Percentiles rank a stretch among this genome's conserved stretches.
Conservation (phyloP, 139 green algal genomes). For the Mesostigma viride region DNA sequence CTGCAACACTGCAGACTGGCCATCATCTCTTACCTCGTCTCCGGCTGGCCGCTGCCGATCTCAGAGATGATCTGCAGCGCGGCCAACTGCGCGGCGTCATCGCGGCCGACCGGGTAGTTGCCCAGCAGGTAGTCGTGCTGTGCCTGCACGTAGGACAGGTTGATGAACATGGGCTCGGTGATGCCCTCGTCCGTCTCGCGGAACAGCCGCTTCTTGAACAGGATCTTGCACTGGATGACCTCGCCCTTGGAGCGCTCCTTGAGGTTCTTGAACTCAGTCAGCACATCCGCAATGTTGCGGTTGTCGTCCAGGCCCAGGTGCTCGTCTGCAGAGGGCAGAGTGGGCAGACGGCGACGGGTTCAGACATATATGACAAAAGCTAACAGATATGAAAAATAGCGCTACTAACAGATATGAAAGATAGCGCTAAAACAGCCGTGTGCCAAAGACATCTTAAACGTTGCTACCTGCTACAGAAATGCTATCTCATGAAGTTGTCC, state of each 20-base stretch:
- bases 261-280: slow-evolving; percentile 59
- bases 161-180: slow-evolving; percentile 85
- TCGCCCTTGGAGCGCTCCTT: slow-evolving; percentile 36
- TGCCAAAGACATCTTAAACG: no score
- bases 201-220: slow-evolving; percentile 98
- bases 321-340: slow-evolving; percentile 59
- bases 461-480: no score
- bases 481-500: no score
- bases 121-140: slow-evolving; percentile 83
- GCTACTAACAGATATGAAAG: no score
- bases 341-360: no score
- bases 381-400: no score
- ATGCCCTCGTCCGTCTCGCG: slow-evolving; percentile 89
- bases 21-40: no score
- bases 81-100: slow-evolving; percentile 87
- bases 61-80: slow-evolving; percentile 55
- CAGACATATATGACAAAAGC: no score
- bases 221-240: slow-evolving; percentile 35
- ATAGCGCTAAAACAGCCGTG: no score
- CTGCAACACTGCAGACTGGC: no score
- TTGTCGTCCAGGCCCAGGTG: slow-evolving; percentile 83
- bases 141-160: slow-evolving; percentile 84
- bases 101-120: slow-evolving; percentile 88
- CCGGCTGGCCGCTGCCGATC: background rate
- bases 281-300: slow-evolving; percentile 39